phyloP scores from a whole-genome alignment of 495 filamentous ascomycete genomes.

The Wilcoxina mikolae region DNA sequence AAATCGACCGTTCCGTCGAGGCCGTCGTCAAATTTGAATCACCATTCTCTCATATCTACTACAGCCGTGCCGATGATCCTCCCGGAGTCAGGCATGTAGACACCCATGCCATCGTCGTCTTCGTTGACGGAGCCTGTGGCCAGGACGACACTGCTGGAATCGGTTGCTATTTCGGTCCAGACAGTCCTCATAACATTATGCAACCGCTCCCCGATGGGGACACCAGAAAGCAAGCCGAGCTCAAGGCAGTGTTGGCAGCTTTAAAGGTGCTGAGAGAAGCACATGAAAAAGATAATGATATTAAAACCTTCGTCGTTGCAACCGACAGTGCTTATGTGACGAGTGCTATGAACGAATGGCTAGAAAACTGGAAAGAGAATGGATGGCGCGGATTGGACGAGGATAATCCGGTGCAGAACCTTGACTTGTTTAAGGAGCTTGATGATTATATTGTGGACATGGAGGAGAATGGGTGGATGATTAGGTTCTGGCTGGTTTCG shows the following conservation, averaged over 20 bases:
- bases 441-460: neutral
- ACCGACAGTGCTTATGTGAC: neutral
- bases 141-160: neutral
- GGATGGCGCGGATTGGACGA: neutral
- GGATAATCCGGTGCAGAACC: neutral
- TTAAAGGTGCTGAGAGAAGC: neutral
- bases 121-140: neutral
- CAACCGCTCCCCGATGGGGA: neutral
- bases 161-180: neutral
- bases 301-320: neutral
- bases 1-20: neutral
- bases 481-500: neutral
- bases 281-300: neutral
- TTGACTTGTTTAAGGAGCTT: neutral
- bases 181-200: neutral
- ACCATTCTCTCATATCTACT: neutral
- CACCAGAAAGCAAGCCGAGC: neutral
- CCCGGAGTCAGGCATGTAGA: no score
- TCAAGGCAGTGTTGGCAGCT: neutral
- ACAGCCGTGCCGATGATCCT: no score
- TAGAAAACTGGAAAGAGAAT: neutral
- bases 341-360: neutral
- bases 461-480: neutral
- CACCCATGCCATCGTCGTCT: neutral
- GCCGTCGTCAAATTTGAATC: neutral